Base-by-base conservation (phyloP, 1,284 basidiomycete genomes). In the Mycosarcoma maydis region DNA sequence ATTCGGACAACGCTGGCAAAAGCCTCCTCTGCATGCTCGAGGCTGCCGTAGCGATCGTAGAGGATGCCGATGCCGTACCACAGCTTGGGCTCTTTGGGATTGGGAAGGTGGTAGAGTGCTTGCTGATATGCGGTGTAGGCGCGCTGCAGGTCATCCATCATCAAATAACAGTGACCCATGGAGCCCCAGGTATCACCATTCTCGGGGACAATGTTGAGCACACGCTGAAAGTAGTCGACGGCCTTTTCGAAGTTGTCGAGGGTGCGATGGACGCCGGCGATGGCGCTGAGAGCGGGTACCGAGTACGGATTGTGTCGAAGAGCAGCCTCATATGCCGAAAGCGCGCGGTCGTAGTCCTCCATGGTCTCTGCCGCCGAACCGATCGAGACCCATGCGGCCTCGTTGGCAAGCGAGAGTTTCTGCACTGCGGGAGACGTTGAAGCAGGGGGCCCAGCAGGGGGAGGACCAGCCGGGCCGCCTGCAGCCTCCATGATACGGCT, bases 31-130 rank as follows among this genome's bases (percentile, higher is more conserved):
- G 95, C 96, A 77, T 98, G 95, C 83, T 98, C 94, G 76, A 99
- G 87, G 44, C 92, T 96, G 23, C 96, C 95, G 82, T 98, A 98
- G 17, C 95, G 90, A 84, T 98, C 96, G 80, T 98, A 98, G 23
- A 98, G 88, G 47, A 98, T 98, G 34, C 96, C 96, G 79, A 98
- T 98, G 41, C 96, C 95, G 82, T 98, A 98, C 96, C 96, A 98
- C 4, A 98, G 86, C 83, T 98, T 98, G 11, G 95, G 95, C 83
- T 98, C 96, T 86, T 97, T 98, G 27, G 95, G 95, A 77, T 96
- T 95, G 3, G 92, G 92, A 34, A 98, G 87, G 70, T 95, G 88
- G 82, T 96, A 97, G 17, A 99, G 87, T 0, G 95, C 95, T 83
- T 98, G 94, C 83, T 99, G 96, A 83, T 99, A 99, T 6, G 96